A percentile compares a stretch with the other conserved stretches of the same genome.
Conservation (phyloP, 2,329 filamentous ascomycete species). For the Leptographium flavum region DNA sequence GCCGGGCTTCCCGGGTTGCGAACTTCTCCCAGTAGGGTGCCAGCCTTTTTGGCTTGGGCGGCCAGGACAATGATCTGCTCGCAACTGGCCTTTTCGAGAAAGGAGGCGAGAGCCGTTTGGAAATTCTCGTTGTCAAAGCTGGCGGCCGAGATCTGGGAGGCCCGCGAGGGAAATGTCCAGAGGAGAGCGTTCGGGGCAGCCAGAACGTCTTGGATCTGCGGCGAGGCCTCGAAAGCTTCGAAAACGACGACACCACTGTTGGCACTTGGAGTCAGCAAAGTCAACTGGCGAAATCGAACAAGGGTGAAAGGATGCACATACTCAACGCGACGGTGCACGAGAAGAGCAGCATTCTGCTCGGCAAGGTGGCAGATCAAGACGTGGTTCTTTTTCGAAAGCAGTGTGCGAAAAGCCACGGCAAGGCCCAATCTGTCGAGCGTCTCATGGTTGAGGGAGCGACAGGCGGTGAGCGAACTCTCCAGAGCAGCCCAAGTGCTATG, state of each 20-base stretch:
- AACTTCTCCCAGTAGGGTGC: constrained; percentile 30
- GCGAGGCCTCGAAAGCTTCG: constrained; percentile 47
- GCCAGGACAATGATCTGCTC: constrained; percentile 28
- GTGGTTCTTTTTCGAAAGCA: background rate
- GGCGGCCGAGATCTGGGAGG: constrained; percentile 28
- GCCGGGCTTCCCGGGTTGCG: constrained; percentile 43
- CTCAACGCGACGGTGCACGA: constrained; percentile 15
- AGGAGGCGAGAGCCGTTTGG: constrained; percentile 29
- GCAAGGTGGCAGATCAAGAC: constrained; percentile 5
- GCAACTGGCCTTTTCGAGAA: constrained; percentile 40
- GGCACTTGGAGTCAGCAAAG: background rate
- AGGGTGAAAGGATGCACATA: background rate
- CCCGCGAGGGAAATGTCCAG: constrained; percentile 45
- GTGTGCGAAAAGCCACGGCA: background rate
- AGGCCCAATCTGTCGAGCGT: background rate
- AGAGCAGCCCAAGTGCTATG: constrained; percentile 1
- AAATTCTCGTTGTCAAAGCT: constrained; percentile 23
- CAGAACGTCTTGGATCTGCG: constrained; percentile 36
- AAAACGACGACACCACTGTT: constrained; percentile 20
- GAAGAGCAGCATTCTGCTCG: constrained; percentile 19
- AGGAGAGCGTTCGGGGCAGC: constrained; percentile 33
- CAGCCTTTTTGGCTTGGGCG: constrained; percentile 36
- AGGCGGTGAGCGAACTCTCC: background rate
- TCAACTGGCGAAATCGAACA: no score
- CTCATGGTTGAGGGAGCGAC: background rate